These are phyloP conservation scores for Candolleomyces aberdarensis DNA, from an alignment of 768 basidiomycete species.

Conservation along the genomic window DNA sequence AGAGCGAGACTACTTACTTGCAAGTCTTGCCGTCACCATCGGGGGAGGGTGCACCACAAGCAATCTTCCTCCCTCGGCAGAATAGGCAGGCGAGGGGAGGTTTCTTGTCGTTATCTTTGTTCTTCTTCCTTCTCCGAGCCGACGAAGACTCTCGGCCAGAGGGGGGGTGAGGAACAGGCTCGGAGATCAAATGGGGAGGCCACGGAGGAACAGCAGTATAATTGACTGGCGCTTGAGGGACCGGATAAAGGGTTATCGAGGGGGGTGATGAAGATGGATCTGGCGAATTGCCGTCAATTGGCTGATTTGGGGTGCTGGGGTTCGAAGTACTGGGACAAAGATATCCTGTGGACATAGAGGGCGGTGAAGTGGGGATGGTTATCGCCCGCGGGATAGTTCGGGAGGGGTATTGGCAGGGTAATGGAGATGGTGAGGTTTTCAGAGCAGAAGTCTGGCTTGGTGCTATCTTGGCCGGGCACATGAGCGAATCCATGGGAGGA, in stretches of 20 bases:
- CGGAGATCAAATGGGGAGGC: constrained; percentile 16
- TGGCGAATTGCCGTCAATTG: background rate
- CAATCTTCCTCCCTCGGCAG: constrained; percentile 66
- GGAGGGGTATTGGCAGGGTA: background rate
- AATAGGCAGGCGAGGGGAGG: constrained; percentile 64
- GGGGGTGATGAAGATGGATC: background rate
- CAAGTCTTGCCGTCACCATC: constrained; percentile 56
- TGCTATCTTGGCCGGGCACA: background rate
- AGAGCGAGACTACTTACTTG: constrained; percentile 47
- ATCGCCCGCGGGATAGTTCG: background rate
- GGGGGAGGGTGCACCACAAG: constrained; percentile 57
- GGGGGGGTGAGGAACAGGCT: background rate
- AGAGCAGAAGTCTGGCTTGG: background rate
- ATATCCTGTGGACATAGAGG: background rate
- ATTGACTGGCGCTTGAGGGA: constrained; percentile 1
- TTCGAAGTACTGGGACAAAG: background rate
- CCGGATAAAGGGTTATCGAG: constrained; percentile 5
- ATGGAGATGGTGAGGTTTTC: background rate
- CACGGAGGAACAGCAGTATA: background rate
- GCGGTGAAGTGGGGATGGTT: background rate
- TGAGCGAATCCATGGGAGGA: constrained; percentile 1
- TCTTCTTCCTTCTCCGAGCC: constrained; percentile 27
- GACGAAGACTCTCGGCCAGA: constrained; percentile 17
- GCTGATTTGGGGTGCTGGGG: constrained; percentile 1
- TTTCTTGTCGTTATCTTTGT: constrained; percentile 54